Conservation (phyloP, 2,329 filamentous ascomycete species). For the Leptographium wingfieldii region DNA sequence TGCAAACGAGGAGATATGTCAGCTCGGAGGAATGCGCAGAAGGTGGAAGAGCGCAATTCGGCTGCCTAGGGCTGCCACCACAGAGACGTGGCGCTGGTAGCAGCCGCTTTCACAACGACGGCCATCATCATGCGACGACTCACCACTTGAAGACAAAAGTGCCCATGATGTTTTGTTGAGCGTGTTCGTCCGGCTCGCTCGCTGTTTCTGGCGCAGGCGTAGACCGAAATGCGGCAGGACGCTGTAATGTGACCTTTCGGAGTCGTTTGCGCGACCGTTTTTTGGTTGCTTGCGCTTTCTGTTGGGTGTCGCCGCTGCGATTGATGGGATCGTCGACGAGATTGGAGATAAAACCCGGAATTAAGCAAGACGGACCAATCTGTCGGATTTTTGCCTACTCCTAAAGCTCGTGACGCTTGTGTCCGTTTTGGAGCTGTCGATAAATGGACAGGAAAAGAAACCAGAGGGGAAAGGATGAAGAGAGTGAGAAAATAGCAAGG, state of each 20-base stretch:
- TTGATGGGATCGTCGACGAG: background rate
- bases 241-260: background rate
- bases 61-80: background rate
- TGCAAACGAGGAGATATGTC: background rate
- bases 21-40: too few relatives aligned
- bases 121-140: conserved; percentile 20
- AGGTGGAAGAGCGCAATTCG: background rate
- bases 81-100: background rate
- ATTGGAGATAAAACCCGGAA: background rate
- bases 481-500: background rate
- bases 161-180: conserved; percentile 33
- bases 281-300: background rate
- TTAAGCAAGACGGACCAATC: background rate
- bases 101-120: background rate
- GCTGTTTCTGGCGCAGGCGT: background rate
- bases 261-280: background rate
- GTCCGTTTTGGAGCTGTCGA: background rate
- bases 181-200: background rate
- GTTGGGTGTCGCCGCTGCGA: background rate
- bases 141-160: conserved; percentile 62
- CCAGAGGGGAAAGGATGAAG: background rate
- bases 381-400: background rate
- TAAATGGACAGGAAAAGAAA: background rate
- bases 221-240: background rate
- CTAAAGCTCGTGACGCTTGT: background rate